Conservation (phyloP, 371 early-diverging fungal genomes). For the Circinella umbellata region DNA sequence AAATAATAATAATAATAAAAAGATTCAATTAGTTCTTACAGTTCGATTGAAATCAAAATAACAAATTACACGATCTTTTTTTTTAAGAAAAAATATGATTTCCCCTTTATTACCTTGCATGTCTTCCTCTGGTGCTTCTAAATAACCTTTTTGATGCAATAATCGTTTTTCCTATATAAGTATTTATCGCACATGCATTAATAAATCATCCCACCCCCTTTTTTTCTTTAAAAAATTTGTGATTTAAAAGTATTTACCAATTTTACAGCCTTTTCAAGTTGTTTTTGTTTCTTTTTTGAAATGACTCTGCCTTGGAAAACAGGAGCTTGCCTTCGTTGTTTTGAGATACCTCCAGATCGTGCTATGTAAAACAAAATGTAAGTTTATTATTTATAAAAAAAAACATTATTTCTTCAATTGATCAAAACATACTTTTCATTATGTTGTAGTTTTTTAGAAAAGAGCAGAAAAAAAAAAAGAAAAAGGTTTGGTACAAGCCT, state of each 20-base stretch:
- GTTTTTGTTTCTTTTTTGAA: slow-evolving; percentile 54
- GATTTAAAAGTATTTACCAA: slow-evolving; percentile 28
- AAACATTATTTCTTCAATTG: no score
- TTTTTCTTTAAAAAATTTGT: slow-evolving; percentile 23
- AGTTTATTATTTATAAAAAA: no score
- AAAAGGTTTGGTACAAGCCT: no score
- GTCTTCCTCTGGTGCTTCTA: slow-evolving; percentile 44
- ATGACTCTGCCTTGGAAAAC: slow-evolving; percentile 27
- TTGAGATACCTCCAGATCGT: not conserved
- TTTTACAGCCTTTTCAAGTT: slow-evolving; percentile 38
- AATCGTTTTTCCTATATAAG: slow-evolving; percentile 37
- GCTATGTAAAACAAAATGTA: not conserved
- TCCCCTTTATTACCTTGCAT: slow-evolving; percentile 41
- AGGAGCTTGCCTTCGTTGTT: slow-evolving; percentile 11
- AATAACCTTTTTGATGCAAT: slow-evolving; percentile 39
- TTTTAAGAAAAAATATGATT: no score
- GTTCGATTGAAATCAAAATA: no score
- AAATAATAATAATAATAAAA: no score
- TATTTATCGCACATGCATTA: not conserved
- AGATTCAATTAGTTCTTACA: not conserved
- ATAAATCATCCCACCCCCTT: slow-evolving; percentile 11
- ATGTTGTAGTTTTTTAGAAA: no score
- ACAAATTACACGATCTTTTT: no score
- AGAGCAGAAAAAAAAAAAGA: no score
- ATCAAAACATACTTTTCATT: no score